These are phyloP conservation scores for Cryphonectria japonica DNA, from an alignment of 2,329 filamentous ascomycete genomes.

Conservation along the genomic window DNA sequence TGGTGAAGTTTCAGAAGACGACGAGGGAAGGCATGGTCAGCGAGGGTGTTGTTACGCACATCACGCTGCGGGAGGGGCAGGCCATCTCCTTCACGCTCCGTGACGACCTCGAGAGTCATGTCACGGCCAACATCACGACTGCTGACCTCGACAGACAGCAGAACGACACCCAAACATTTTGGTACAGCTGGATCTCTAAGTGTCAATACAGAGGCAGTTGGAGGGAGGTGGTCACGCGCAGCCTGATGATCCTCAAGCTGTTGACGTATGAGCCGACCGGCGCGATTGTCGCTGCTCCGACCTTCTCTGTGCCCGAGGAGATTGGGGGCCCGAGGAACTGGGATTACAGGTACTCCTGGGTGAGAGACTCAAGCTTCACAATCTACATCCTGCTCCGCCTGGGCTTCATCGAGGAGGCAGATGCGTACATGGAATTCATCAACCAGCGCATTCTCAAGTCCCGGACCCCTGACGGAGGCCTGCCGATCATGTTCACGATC, in stretches of 20 bases:
- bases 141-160: constrained; percentile 64
- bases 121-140: constrained; percentile 61
- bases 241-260: constrained; percentile 75
- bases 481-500: constrained; percentile 85
- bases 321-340: constrained; percentile 68
- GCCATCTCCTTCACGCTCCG: constrained; percentile 71
- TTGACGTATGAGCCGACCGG: constrained; percentile 79
- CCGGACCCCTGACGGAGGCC: constrained; percentile 59
- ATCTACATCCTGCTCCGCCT: constrained; percentile 78
- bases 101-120: constrained; percentile 61
- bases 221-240: constrained; percentile 69
- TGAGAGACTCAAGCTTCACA: constrained; percentile 76
- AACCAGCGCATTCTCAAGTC: constrained; percentile 70
- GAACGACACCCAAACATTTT: constrained; percentile 71
- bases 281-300: constrained; percentile 76
- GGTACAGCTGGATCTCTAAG: constrained; percentile 74
- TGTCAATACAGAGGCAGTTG: constrained; percentile 74
- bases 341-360: constrained; percentile 80
- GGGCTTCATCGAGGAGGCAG: constrained; percentile 75
- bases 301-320: constrained; percentile 76
- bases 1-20: constrained; percentile 59
- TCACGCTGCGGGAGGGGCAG: constrained; percentile 68
- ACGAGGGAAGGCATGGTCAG: constrained; percentile 57
- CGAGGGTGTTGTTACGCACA: constrained; percentile 64
- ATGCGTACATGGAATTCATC: constrained; percentile 80